Evolutionary conservation across 441 rosid genomes (phyloP), one percentile per base, ranked within the genome.

Genomic region (Erodium trifolium): DNA sequence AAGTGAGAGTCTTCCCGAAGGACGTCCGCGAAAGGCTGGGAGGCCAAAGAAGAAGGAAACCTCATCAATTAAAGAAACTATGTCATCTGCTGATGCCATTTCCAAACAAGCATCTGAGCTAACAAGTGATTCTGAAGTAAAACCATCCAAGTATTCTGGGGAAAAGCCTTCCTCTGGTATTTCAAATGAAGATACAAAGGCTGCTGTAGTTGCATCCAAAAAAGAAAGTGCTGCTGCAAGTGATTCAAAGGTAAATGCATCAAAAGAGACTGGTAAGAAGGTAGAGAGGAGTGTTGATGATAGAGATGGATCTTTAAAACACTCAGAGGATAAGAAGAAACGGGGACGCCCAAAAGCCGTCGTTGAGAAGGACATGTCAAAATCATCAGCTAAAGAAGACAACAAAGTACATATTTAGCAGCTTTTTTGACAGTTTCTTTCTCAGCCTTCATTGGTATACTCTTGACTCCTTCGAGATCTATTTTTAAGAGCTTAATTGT

Each of bases 41-140:
- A 79, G 78, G 37, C 69, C 80, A 66, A 88, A 85, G 85, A 85
- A 79, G 81, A 88, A 82, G 75, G 89, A 83, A 70, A 80, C 70
- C 69, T 53, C 19, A 12, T 49, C 70, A 34, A 55, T 35, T 5
- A 85, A 84, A 78, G 94, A 86, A 55, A 68, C 76, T 29, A 69
- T 76, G 49, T 70, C 81, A 49, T 80, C 87, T 71, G 75, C 82
- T 77, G 84, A 70, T 70, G 82, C 72, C 70, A 76, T 72, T 68
- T 63, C 85, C 19, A 77, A 77, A 78, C 87, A 77, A 75, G 81
- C 71, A 49, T 72, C 84, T 69, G 90, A 82, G 77, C 86, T 66
- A 73, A 73, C 75, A 69, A 83, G 82, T 65, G 87, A 83, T 66
- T 79, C 89, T 29, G 87, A 84, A 82, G 79, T 78, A 47, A 88